A percentile compares a stretch with the other conserved stretches of the same genome.
phyloP scores from a whole-genome alignment of 2,329 filamentous ascomycete species.

The Penicillium sp. region DNA sequence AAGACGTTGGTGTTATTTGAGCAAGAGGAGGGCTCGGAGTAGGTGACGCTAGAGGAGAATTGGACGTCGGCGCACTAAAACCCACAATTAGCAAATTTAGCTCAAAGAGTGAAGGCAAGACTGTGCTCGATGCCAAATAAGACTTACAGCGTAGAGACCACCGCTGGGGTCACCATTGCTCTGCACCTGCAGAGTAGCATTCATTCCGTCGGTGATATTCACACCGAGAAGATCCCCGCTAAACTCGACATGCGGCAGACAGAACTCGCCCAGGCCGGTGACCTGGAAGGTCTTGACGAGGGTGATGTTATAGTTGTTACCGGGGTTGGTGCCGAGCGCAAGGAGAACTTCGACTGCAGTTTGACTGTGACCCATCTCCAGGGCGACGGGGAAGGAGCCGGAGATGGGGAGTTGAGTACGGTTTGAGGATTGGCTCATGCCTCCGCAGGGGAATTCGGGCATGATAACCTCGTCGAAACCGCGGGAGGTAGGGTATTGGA shows the following conservation, averaged over 20 bases:
- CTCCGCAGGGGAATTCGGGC: conserved; percentile 58
- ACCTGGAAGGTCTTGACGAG: conserved; percentile 67
- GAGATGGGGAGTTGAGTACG: conserved; percentile 59
- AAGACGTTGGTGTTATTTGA: conserved; percentile 63
- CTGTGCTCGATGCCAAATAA: background rate
- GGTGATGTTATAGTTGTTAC: conserved; percentile 71
- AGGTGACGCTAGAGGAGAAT: conserved; percentile 61
- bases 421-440: conserved; percentile 51
- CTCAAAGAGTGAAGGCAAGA: background rate
- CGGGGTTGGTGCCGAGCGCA: conserved; percentile 58
- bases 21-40: conserved; percentile 58
- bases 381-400: conserved; percentile 56
- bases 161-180: conserved; percentile 63
- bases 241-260: conserved; percentile 63
- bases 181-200: conserved; percentile 72
- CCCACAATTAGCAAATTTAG: conserved; percentile 10
- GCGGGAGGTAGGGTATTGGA: conserved; percentile 59
- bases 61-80: conserved; percentile 74
- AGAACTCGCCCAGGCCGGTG: conserved; percentile 68
- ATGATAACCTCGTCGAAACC: conserved; percentile 58
- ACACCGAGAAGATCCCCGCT: conserved; percentile 43
- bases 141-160: conserved; percentile 70
- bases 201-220: conserved; percentile 64
- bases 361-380: conserved; percentile 60
- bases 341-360: conserved; percentile 61